These are phyloP conservation scores for Penicillium paradoxum DNA, from an alignment of 495 filamentous ascomycete genomes.

Conservation along the genomic window DNA sequence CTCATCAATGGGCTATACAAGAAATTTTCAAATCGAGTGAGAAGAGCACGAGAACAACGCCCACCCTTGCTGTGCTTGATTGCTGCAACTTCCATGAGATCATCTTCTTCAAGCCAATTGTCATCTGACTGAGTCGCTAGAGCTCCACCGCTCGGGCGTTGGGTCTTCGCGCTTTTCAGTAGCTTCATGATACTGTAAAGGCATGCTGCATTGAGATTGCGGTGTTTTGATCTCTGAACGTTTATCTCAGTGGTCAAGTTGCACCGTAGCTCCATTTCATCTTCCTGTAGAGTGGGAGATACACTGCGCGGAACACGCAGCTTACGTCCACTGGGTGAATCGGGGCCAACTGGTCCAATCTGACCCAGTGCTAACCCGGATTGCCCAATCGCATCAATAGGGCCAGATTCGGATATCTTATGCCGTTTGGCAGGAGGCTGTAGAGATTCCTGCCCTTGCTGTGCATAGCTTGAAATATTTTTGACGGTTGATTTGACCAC, in stretches of 20 bases:
- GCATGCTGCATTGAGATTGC: not conserved
- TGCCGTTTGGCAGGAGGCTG: not conserved
- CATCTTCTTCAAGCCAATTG: not conserved
- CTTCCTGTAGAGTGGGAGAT: not conserved
- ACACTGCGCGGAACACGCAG: not conserved
- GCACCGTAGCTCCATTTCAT: not conserved
- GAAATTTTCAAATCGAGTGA: not conserved
- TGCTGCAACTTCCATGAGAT: not conserved
- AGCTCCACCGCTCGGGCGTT: not conserved
- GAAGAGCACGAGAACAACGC: not conserved
- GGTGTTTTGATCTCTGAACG: not conserved
- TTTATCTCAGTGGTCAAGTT: constrained; percentile 2
- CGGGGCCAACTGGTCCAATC: not conserved
- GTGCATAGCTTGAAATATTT: not conserved
- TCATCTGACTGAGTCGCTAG: not conserved
- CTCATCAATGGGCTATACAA: constrained; percentile 1
- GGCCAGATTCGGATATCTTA: not conserved
- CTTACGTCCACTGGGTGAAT: not conserved
- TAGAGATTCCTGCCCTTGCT: not conserved
- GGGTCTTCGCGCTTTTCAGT: not conserved
- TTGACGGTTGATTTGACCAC: too few species aligned
- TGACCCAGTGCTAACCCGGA: not conserved
- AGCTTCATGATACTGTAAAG: not conserved
- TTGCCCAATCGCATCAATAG: not conserved
- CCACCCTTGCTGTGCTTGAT: not conserved